Percentiles rank a stretch among this genome's conserved stretches.
phyloP scores from a whole-genome alignment of 306 rosid species.

The Medicago arabica region DNA sequence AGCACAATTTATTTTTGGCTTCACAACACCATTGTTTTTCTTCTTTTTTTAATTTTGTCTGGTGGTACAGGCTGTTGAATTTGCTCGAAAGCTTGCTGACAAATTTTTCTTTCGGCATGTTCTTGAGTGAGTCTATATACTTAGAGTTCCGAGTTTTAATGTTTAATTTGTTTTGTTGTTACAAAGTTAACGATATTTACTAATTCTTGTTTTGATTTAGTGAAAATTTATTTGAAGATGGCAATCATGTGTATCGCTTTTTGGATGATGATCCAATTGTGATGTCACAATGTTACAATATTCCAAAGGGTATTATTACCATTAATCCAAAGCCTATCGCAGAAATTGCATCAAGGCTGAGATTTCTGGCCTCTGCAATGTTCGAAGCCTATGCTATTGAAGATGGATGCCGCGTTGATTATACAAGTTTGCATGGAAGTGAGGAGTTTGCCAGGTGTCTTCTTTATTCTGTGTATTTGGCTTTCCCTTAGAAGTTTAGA shows the following conservation, averaged over 20 bases:
- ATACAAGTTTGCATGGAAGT: slow-evolving; percentile 77
- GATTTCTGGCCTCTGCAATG: slow-evolving; percentile 72
- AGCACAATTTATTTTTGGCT: slow-evolving; percentile 27
- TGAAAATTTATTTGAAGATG: slow-evolving; percentile 84
- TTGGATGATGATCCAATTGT: slow-evolving; percentile 86
- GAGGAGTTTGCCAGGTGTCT: slow-evolving; percentile 93
- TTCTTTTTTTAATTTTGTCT: slow-evolving; percentile 41
- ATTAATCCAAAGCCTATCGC: slow-evolving; percentile 75
- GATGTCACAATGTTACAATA: slow-evolving; percentile 80
- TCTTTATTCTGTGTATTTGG: slow-evolving; percentile 29
- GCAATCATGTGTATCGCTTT: slow-evolving; percentile 84
- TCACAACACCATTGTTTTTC: slow-evolving; percentile 26
- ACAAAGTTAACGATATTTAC: slow-evolving; percentile 29
- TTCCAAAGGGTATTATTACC: slow-evolving; percentile 75
- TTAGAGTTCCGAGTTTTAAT: slow-evolving; percentile 25
- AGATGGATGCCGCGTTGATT: slow-evolving; percentile 77
- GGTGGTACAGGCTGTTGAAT: slow-evolving; percentile 72
- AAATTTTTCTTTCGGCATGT: slow-evolving; percentile 77
- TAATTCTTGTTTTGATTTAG: slow-evolving; percentile 49
- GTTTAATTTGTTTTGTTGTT: slow-evolving; percentile 34
- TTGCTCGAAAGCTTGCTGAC: slow-evolving; percentile 88
- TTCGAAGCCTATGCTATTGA: slow-evolving; percentile 82
- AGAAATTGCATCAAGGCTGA: slow-evolving; percentile 86
- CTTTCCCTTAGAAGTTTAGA: neutral
- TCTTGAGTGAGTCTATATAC: slow-evolving; percentile 71